Evolutionary conservation across 2,329 filamentous ascomycete species (phyloP), one percentile per base, ranked within the genome.

Genomic region (Fusarium citri): DNA sequence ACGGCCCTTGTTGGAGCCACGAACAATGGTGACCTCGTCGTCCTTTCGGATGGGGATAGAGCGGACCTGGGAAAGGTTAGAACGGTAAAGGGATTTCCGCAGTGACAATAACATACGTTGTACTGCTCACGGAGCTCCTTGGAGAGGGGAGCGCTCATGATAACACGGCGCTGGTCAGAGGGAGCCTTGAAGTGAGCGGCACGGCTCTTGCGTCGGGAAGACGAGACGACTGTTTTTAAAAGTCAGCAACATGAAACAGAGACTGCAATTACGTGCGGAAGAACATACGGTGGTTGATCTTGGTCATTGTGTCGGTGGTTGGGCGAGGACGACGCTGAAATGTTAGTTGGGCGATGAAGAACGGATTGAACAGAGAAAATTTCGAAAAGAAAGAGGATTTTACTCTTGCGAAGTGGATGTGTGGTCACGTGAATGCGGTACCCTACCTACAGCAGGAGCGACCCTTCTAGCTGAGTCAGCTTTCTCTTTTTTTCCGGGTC

Each of bases 101-200:
- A 8, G n/a, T 3, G 23, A 31, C 54, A 12, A 47, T 2, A 18
- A 15, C 14, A 49, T 92, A 98, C 96, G 85, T 97, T 97, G 92
- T 99, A 93, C 91, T 99, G 96, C 87, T 97, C 94, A 82, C 94
- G 92, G 83, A 99, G 91, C 88, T 99, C 96, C 89, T 97, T 97
- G 88, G 89, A 92, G 77, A 98, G 89, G 79, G 93, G 92, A 77
- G 96, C 94, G 87, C 92, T 95, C 94, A 99, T 98, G 88, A 97
- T 97, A 79, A 91, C 89, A 83, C 96, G 94, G 85, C 96, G 94
- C 82, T 93, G 89, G 87, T 92, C 94, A 83, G 94, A 98, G 78
- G 94, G 94, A 77, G 96, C 96, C 83, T 89, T 87, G 91, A 97
- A 99, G 90, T 99, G 95, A 83, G 94, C 93, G 89, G 97, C 97